Evolutionary conservation across 1,139 yeast genomes (phyloP).

Genomic region (Candida neerlandica): DNA sequence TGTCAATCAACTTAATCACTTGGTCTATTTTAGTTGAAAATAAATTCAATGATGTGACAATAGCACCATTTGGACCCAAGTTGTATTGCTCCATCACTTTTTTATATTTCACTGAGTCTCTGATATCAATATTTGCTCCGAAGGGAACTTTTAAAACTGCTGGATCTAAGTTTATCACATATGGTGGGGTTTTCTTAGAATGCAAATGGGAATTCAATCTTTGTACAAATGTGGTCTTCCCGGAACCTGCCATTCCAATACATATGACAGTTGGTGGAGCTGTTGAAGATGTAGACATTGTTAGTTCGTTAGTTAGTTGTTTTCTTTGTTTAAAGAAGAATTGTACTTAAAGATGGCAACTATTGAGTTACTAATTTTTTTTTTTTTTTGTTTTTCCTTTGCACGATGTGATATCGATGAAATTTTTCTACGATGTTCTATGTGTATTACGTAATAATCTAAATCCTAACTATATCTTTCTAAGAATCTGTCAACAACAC

Average conservation of each 20-base stretch:
- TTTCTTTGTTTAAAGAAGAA: neutral
- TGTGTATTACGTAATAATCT: neutral
- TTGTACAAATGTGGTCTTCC: constrained; percentile 98
- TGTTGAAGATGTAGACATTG: constrained; percentile 34
- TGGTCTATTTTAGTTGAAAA: constrained; percentile 97
- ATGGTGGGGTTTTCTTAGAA: constrained; percentile 70
- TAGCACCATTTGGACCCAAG: constrained; percentile 97
- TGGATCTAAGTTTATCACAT: constrained; percentile 93
- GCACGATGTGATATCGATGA: no score
- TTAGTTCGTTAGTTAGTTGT: constrained; percentile 5
- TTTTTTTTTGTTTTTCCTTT: no score
- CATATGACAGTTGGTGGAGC: constrained; percentile 69
- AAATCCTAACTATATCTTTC: constrained; percentile 17
- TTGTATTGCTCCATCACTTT: constrained; percentile 94
- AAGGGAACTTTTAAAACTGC: constrained; percentile 92
- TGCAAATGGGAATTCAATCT: constrained; percentile 88
- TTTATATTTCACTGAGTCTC: constrained; percentile 94
- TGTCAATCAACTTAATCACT: constrained; percentile 83
- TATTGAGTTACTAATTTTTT: neutral
- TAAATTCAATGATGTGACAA: constrained; percentile 88
- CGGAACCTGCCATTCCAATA: constrained; percentile 97
- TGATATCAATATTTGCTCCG: constrained; percentile 91
- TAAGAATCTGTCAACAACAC: constrained; percentile 67
- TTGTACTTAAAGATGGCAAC: constrained; percentile 1
- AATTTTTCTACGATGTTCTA: constrained; percentile 5